phyloP scores from a whole-genome alignment of 352 stramenopile genomes.

The Stephanocyclus meneghinianus region DNA sequence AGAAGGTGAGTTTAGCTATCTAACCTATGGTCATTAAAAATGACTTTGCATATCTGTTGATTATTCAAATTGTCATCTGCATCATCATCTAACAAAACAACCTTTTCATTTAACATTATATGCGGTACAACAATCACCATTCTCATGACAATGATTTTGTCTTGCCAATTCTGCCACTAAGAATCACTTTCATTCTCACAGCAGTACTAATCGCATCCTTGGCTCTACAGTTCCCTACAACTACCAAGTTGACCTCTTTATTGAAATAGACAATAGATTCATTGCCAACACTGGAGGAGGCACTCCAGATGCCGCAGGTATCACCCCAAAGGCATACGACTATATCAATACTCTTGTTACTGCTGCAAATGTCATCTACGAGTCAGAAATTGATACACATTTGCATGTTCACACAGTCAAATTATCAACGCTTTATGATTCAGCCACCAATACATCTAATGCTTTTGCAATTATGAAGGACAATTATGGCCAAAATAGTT shows the following conservation, averaged over 20 bases:
- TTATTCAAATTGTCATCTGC: background rate
- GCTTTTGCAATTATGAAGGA: slow-evolving; percentile 25
- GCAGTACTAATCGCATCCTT: background rate
- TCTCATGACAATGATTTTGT: slow-evolving; percentile 7
- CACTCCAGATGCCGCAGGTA: background rate
- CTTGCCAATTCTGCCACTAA: slow-evolving; percentile 5
- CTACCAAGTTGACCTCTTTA: slow-evolving; percentile 18
- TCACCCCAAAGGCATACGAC: slow-evolving; percentile 6
- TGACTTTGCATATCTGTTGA: no score
- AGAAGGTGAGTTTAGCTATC: slow-evolving; percentile 2
- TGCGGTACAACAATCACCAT: background rate
- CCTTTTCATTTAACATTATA: no score
- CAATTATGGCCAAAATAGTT: background rate
- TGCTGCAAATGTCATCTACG: slow-evolving; percentile 25
- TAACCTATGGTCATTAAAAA: no score
- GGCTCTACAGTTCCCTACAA: background rate
- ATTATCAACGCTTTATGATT: slow-evolving; percentile 10
- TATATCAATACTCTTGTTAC: slow-evolving; percentile 28
- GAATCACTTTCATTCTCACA: slow-evolving; percentile 11
- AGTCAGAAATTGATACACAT: slow-evolving; percentile 33
- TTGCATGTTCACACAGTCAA: slow-evolving; percentile 14
- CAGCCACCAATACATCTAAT: background rate
- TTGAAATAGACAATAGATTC: slow-evolving; percentile 20
- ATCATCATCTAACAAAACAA: slow-evolving; percentile 1
- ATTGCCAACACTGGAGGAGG: slow-evolving; percentile 14